phyloP scores from a whole-genome alignment of 495 filamentous ascomycete species.

The Hypoxylon perforatum region DNA sequence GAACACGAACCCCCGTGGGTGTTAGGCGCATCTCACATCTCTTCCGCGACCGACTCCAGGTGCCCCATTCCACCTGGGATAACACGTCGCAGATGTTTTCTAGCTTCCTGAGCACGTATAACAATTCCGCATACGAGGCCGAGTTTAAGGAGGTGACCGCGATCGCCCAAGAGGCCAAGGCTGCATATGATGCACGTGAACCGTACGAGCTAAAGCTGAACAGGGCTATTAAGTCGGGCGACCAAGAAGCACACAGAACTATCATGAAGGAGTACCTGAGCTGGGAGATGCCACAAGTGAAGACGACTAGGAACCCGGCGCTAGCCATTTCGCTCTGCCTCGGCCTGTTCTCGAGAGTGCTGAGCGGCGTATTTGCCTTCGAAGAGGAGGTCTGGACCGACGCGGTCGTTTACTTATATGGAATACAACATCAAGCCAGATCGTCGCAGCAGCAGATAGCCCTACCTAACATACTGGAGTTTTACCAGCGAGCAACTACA shows the following conservation, averaged over 20 bases:
- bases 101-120: slow-evolving; percentile 80
- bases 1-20: slow-evolving; percentile 64
- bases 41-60: slow-evolving; percentile 78
- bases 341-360: slow-evolving; percentile 81
- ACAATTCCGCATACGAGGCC: slow-evolving; percentile 77
- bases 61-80: slow-evolving; percentile 87
- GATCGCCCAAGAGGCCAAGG: slow-evolving; percentile 74
- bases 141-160: slow-evolving; percentile 79
- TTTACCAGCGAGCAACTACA: slow-evolving; percentile 76
- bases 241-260: slow-evolving; percentile 66
- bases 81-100: slow-evolving; percentile 86
- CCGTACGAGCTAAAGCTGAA: slow-evolving; percentile 75
- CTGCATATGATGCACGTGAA: slow-evolving; percentile 74
- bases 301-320: slow-evolving; percentile 57
- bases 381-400: slow-evolving; percentile 82
- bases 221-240: slow-evolving; percentile 66
- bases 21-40: slow-evolving; percentile 73
- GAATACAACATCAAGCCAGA: slow-evolving; percentile 49
- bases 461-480: slow-evolving; percentile 58
- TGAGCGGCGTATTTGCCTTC: slow-evolving; percentile 71
- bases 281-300: slow-evolving; percentile 77
- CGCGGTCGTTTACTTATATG: slow-evolving; percentile 76
- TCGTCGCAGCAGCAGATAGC: slow-evolving; percentile 38
- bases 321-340: slow-evolving; percentile 70
- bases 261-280: slow-evolving; percentile 81